Conservation (phyloP, 495 filamentous ascomycete genomes). For the Bathelium albidoporum region DNA sequence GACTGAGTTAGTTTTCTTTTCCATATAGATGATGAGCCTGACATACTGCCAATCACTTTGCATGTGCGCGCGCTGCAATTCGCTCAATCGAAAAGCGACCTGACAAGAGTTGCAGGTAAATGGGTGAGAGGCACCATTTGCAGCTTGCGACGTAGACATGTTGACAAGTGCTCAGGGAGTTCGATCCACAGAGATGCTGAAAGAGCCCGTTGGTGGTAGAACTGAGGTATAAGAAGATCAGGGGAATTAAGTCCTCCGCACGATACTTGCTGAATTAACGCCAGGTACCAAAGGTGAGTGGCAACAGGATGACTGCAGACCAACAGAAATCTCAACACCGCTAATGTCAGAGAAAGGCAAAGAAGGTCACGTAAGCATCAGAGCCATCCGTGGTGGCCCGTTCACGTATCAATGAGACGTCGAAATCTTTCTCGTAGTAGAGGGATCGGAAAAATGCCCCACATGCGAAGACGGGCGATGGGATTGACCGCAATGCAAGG, state of each 20-base stretch:
- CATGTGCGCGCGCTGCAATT: constrained; percentile 93
- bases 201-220: neutral
- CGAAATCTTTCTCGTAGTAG: too few species aligned
- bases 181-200: neutral
- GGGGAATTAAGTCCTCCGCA: neutral
- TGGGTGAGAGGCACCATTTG: constrained; percentile 50
- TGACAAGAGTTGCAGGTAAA: constrained; percentile 98
- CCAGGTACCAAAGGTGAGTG: neutral
- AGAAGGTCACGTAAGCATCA: neutral
- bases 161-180: neutral
- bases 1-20: neutral
- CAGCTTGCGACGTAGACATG: neutral
- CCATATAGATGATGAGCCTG: neutral
- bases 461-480: too few species aligned
- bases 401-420: too few species aligned
- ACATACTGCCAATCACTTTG: constrained; percentile 97
- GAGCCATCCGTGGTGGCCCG: too few species aligned
- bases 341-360: too few species aligned
- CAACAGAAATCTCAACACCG: neutral
- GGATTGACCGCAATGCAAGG: too few species aligned
- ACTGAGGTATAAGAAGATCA: neutral
- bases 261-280: neutral
- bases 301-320: neutral
- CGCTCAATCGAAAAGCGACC: constrained; percentile 85
- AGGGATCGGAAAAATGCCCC: too few species aligned